Conservation (phyloP, 768 basidiomycete species). For the Podaxis pistillaris region DNA sequence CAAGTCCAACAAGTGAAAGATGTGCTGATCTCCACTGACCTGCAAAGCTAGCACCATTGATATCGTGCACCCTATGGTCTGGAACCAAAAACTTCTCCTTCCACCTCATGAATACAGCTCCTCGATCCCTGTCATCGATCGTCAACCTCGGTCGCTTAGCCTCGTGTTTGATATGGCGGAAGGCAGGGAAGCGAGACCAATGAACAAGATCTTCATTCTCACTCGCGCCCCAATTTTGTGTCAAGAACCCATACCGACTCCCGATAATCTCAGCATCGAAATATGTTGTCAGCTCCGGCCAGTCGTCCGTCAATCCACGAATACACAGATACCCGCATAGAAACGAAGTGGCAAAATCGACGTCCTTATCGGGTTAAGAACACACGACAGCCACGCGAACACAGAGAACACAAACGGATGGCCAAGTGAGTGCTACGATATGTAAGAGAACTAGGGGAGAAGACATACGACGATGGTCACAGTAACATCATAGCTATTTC, state of each 20-base stretch:
- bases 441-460: conserved; percentile 14
- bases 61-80: conserved; percentile 89
- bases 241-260: conserved; percentile 85
- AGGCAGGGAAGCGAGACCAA: conserved; percentile 92
- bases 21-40: conserved; percentile 47
- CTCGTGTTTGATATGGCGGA: conserved; percentile 78
- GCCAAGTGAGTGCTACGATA: conserved; percentile 8
- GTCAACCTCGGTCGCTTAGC: conserved; percentile 77
- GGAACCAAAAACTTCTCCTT: conserved; percentile 97
- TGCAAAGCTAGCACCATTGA: conserved; percentile 93
- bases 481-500: conserved; percentile 92
- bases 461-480: conserved; percentile 85
- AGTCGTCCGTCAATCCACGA: conserved; percentile 88
- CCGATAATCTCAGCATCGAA: conserved; percentile 98
- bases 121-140: conserved; percentile 72
- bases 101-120: conserved; percentile 93
- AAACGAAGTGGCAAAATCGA: conserved; percentile 82
- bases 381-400: background rate
- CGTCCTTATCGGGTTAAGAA: conserved; percentile 56
- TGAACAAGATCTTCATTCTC: conserved; percentile 92
- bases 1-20: background rate
- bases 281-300: conserved; percentile 94
- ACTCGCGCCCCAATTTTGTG: conserved; percentile 86
- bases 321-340: conserved; percentile 93
- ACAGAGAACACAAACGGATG: background rate